These are phyloP conservation scores for Volvariella volvacea DNA, from an alignment of 1,284 basidiomycete species.

Conservation along the genomic window DNA sequence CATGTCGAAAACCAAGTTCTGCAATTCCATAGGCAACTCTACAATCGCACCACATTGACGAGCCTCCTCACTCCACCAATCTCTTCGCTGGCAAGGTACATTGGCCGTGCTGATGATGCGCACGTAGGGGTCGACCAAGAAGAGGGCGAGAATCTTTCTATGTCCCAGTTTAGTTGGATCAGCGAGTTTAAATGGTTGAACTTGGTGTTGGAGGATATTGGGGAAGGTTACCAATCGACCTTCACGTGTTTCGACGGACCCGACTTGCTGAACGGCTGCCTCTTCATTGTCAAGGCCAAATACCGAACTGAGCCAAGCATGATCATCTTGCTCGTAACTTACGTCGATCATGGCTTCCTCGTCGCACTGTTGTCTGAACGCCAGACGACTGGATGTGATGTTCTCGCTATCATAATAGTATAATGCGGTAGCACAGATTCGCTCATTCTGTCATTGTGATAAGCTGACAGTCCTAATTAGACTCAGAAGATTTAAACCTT, in stretches of 20 bases:
- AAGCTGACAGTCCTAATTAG: not conserved
- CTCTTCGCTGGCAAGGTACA: conserved; percentile 30
- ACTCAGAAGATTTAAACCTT: conserved; percentile 1
- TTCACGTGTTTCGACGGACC: conserved; percentile 21
- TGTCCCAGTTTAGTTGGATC: conserved; percentile 33
- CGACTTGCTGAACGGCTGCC: conserved; percentile 20
- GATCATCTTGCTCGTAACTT: conserved; percentile 15
- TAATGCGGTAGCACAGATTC: conserved; percentile 33
- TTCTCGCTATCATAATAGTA: conserved; percentile 25
- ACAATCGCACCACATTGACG: not conserved
- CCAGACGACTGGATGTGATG: conserved; percentile 17
- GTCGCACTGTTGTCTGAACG: conserved; percentile 18
- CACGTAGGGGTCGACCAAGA: conserved; percentile 34
- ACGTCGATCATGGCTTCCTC: conserved; percentile 3
- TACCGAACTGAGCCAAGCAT: conserved; percentile 17
- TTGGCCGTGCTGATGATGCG: conserved; percentile 26
- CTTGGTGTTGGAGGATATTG: conserved; percentile 35
- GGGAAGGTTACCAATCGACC: conserved; percentile 32
- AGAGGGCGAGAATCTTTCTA: conserved; percentile 36
- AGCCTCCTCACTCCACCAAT: conserved; percentile 19
- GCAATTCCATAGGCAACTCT: conserved; percentile 7
- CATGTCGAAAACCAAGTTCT: conserved; percentile 4
- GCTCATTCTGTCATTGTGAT: conserved; percentile 23
- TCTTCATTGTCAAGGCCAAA: conserved; percentile 14
- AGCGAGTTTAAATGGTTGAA: conserved; percentile 30